Evolutionary conservation across 768 basidiomycete species (phyloP).

Genomic region (Lactarius psammicola): DNA sequence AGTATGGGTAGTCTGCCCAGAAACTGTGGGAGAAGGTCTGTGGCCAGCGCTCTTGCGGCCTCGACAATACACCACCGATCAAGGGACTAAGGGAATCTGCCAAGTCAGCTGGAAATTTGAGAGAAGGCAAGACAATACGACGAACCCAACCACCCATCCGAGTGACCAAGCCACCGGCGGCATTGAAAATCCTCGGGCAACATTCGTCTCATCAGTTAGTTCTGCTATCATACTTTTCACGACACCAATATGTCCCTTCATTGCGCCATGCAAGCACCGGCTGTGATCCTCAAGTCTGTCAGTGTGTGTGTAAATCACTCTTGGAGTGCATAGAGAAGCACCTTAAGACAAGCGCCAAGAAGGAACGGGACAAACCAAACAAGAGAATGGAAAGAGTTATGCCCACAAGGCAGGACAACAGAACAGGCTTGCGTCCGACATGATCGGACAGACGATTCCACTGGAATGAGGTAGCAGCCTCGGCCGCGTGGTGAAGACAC

Average conservation of each 20-base stretch:
- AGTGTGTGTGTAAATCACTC: neutral
- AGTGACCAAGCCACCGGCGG: neutral
- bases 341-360: neutral
- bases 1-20: slow-evolving; percentile 31
- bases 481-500: neutral
- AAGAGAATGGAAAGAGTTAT: neutral
- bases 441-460: neutral
- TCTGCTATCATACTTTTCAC: neutral
- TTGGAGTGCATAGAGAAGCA: neutral
- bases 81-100: slow-evolving; percentile 16
- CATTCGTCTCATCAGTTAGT: neutral
- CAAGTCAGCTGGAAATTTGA: neutral
- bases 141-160: slow-evolving; percentile 16
- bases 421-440: neutral
- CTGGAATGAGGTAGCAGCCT: neutral
- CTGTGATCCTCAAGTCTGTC: neutral
- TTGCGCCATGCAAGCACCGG: neutral
- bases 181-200: neutral
- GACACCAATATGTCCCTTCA: neutral
- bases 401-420: neutral
- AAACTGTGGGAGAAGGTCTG: slow-evolving; percentile 22
- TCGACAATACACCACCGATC: slow-evolving; percentile 29
- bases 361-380: neutral
- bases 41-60: slow-evolving; percentile 28
- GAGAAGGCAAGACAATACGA: neutral